Conservation (phyloP, 108 stramenopile species). For the Fragilaria radians region DNA sequence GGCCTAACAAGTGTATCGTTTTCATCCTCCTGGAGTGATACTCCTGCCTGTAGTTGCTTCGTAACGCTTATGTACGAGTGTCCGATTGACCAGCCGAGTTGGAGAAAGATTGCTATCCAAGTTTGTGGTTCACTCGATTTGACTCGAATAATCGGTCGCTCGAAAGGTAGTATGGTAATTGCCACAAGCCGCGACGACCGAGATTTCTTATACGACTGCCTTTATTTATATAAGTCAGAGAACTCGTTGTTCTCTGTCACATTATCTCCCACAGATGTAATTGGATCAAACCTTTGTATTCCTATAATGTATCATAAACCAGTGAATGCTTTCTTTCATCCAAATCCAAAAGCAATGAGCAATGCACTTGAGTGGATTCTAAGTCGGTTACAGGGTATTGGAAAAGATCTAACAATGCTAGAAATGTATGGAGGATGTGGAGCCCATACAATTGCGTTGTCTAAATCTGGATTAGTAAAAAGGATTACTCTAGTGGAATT, state of each 20-base stretch:
- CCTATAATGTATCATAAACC: conserved; percentile 58
- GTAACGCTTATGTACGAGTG: neutral
- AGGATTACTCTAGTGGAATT: conserved; percentile 57
- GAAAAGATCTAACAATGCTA: conserved; percentile 23
- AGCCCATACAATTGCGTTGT: conserved; percentile 70
- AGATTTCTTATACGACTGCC: neutral
- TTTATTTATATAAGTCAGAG: neutral
- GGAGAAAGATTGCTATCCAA: neutral
- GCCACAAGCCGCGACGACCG: neutral
- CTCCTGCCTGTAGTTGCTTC: neutral
- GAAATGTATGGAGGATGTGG: conserved; percentile 82
- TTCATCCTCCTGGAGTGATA: neutral
- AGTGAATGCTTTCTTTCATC: conserved; percentile 68
- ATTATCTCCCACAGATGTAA: neutral
- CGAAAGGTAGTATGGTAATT: neutral
- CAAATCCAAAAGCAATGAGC: conserved; percentile 63
- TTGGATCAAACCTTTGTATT: conserved; percentile 1
- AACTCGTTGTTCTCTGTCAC: neutral
- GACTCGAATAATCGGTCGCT: neutral
- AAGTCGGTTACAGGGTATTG: conserved; percentile 24
- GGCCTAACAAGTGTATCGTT: neutral
- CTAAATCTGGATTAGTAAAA: conserved; percentile 33
- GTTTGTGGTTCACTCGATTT: neutral
- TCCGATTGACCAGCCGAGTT: neutral
- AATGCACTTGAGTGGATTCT: conserved; percentile 62